A percentile compares a stretch with the other conserved stretches of the same genome.
phyloP scores from a whole-genome alignment of 2,329 filamentous ascomycete genomes.

The Plenodomus lindquistii region DNA sequence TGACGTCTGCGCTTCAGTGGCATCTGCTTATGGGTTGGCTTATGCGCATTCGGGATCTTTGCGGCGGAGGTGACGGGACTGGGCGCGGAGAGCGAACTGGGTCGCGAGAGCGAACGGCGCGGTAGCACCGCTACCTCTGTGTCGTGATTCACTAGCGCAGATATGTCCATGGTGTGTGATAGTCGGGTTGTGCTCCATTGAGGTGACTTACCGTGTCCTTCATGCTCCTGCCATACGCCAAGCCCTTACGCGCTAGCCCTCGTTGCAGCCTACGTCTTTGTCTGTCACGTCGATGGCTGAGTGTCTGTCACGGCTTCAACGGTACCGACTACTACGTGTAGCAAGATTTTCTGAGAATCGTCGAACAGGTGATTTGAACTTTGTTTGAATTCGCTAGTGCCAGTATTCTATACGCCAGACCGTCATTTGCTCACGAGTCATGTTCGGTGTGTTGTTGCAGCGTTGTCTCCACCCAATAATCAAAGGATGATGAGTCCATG shows the following conservation, averaged over 20 bases:
- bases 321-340: not conserved
- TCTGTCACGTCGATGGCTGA: conserved; percentile 2
- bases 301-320: not conserved
- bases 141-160: conserved; percentile 41
- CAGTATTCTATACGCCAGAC: conserved; percentile 28
- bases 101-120: conserved; percentile 36
- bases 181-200: conserved; percentile 26
- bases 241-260: conserved; percentile 8
- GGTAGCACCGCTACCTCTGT: conserved; percentile 33
- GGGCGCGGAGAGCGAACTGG: conserved; percentile 29
- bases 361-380: conserved; percentile 1
- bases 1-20: conserved; percentile 41
- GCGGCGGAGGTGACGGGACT: conserved; percentile 34
- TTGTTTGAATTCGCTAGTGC: conserved; percentile 28
- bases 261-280: not conserved
- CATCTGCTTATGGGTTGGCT: conserved; percentile 30
- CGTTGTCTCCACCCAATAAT: conserved; percentile 20
- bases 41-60: conserved; percentile 33
- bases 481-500: conserved; percentile 11
- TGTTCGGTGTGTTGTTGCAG: conserved; percentile 17
- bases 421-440: conserved; percentile 31
- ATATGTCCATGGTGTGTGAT: conserved; percentile 42
- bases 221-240: conserved; percentile 3
- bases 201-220: conserved; percentile 8
- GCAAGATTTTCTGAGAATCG: not conserved